Evolutionary conservation across 805 yeast species (phyloP), one percentile per base, ranked within the genome.

Genomic region (Candida nonsorbophila): DNA sequence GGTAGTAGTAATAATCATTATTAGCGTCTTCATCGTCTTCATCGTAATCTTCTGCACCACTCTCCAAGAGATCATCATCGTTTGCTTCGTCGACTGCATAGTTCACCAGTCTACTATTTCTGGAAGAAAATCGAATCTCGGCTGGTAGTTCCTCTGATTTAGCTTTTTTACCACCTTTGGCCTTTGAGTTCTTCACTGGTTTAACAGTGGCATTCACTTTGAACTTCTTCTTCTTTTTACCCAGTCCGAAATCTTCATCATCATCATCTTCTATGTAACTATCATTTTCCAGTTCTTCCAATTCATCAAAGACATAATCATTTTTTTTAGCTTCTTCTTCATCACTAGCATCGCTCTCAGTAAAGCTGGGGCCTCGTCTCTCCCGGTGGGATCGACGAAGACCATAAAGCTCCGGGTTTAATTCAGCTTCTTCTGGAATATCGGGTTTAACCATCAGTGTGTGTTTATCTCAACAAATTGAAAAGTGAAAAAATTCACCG

Each of bases 401-500:
- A 2, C 94, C 94, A 44, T 84, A 84, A n/a, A 84, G 63, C 48
- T 82, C 94, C 1, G 94, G 94, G 50, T 83, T 78, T 28, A 63
- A 70, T 31, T 73, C 64, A 11, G 79, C 72, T 35, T 79, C 87
- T 23, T 63, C 69, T 9, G 48, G 67, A 25, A 74, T 47, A 27
- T 32, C 40, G 14, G 40, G 47, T 33, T 49, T 53, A 7, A 40
- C 58, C 63, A 55, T 56, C 12, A 18, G 24, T 29, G 14, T 18
- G 26, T 30, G 22, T 17, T 10, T 18, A 8, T 19, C 11, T 23
- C 13, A n/a, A 10, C 9, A 24, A 24, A 24, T 13, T 7, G 26
- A 22, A 22, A 22, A 22, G 13, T 22, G 14, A 7, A 5, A 7
- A 14, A 14, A n/a, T 16, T 13, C 14, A 22, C 25, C 13, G 4